Evolutionary conservation across 2,329 filamentous ascomycete genomes (phyloP), one percentile per base, ranked within the genome.

Genomic region (Thyridium curvatum): DNA sequence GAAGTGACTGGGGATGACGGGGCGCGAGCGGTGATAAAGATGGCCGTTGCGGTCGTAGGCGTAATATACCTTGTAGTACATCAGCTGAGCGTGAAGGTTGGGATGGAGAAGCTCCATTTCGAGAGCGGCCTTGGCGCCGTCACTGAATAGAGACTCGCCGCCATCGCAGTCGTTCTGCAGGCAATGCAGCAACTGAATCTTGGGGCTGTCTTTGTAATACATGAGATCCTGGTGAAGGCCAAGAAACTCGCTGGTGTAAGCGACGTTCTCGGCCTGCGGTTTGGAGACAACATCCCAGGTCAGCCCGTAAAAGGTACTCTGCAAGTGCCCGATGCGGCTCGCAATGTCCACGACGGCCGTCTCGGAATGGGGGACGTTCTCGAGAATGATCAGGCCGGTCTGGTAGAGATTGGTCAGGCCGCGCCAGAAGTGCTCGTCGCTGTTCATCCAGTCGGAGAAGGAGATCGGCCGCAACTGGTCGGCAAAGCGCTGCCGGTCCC

Each of bases 141-240:
- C 90, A 42, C 79, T 80, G 63, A 97, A 98, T 38, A 94, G 71
- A 1, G 88, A 94, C 52, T 87, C 83, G 34, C 91, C 93, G n/a
- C 91, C 91, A 0, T 73, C 64, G 48, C 81, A 83, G 2, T 80
- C 83, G 52, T 94, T 94, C 45, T 84, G 76, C 32, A 97, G 70
- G 54, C 89, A 96, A 63, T 97, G 93, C 4, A 97, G 77, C 17
- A 97, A 68, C 61, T 98, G 91, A 37, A 93, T 77, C 26, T 82
- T 79, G 0, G 91, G 91, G 3, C 86, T 80, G 36, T 86, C 77
- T 12, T 74, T 65, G 62, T 93, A 83, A 64, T 97, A 97, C 40
- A 96, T 71, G 31, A 97, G 73, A 57, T 97, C 93, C 77, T 95
- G 93, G 64, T 98, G 93, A 35, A 96, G 80, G 13, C 86, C 86